Base-by-base conservation (phyloP, 345 rosid species). In the Camelina neglecta region DNA sequence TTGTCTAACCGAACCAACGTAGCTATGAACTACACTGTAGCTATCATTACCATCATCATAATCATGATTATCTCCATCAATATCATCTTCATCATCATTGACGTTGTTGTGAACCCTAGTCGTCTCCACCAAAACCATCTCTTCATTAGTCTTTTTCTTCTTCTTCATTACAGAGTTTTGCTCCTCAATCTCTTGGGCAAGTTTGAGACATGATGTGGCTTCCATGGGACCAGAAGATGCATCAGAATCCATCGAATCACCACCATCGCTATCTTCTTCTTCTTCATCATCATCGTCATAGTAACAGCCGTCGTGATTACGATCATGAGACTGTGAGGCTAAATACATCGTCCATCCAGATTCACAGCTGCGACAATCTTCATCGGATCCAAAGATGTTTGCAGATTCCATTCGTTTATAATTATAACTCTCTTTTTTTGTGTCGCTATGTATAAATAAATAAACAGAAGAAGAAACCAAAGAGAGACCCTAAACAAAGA, bases 191-290 rank as follows among this genome's bases (percentile, higher is more conserved):
- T 65, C 67, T 65, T 71, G 72, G 41, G 50, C 57, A 33, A 23
- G 67, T 15, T 58, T 65, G 38, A 77, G 68, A 71, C 7, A 59
- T 24, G 65, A 70, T 11, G 72, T 77, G 18, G 72, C 67, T 66
- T 78, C 77, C 81, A 78, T 71, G 8, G 87, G 91, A 47, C 91
- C 89, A 55, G 94, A 89, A 72, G 91, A 87, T 45, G 94, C 94
- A 79, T 89, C 94, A 23, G 94, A 89, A 39, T 84, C 85, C 94
- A 89, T 86, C 18, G 94, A 89, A 60, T 89, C 94, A 81, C 80
- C 54, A 49, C 68, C 72, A 49, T 56, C n/a, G 36, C 76, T 68
- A 62, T 79, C 74, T 54, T 41, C 73, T 47, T 69, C 66, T 35
- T 61, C 77, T 6, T 71, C 24, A 61, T 79, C 67, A 50, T 72